These are phyloP conservation scores for Evansstolkia leycettana DNA, from an alignment of 495 filamentous ascomycete genomes.

Conservation along the genomic window DNA sequence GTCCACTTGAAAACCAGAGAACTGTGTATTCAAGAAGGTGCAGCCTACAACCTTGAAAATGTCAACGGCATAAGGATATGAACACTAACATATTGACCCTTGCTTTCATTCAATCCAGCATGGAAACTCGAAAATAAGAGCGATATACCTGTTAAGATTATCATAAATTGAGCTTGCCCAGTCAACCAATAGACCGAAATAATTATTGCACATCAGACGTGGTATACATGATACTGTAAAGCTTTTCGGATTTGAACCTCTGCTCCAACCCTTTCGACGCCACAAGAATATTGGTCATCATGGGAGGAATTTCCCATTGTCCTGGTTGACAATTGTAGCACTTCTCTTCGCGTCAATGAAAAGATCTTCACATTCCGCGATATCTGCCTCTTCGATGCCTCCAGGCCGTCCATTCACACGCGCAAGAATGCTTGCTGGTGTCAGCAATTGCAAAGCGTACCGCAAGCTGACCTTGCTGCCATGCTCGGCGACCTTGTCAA, in stretches of 20 bases:
- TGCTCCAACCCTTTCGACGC: not conserved
- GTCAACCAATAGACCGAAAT: not conserved
- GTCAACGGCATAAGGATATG: too few species aligned
- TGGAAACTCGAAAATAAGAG: not conserved
- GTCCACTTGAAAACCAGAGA: too few species aligned
- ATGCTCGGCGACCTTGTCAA: conserved; percentile 73
- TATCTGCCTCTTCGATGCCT: conserved; percentile 69
- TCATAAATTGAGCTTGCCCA: conserved; percentile 3
- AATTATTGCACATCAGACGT: conserved; percentile 9
- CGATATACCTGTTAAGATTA: conserved; percentile 9
- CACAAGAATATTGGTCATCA: conserved; percentile 10
- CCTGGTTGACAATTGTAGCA: conserved; percentile 54
- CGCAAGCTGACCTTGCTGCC: conserved; percentile 78
- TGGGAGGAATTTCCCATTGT: conserved; percentile 50
- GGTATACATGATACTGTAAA: conserved; percentile 11
- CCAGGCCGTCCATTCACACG: conserved; percentile 53
- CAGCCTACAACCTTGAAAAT: too few species aligned
- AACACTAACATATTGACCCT: too few species aligned
- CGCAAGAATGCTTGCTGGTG: conserved; percentile 67
- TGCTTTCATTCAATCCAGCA: not conserved
- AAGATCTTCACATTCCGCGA: conserved; percentile 78
- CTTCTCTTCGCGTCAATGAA: conserved; percentile 86
- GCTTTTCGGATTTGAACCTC: conserved; percentile 2
- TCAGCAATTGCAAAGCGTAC: conserved; percentile 84
- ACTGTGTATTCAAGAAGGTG: too few species aligned